Evolutionary conservation across 2,329 filamentous ascomycete species (phyloP).

Genomic region (Pestalotiopsis sp.): DNA sequence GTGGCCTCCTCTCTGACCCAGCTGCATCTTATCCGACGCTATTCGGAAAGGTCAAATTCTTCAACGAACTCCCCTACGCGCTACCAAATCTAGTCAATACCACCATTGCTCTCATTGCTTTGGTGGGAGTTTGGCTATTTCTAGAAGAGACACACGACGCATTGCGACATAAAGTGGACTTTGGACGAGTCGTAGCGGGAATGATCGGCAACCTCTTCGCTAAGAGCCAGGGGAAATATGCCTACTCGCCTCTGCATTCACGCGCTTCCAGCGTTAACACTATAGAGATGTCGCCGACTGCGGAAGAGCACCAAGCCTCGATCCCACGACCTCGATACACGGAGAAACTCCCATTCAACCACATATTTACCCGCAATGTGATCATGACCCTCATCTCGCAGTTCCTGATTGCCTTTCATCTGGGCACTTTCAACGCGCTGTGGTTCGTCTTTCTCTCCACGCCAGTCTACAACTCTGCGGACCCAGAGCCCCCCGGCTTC

Average conservation of each 20-base stretch:
- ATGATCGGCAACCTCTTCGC: conserved; percentile 35
- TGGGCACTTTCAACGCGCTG: conserved; percentile 76
- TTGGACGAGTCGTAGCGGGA: conserved; percentile 43
- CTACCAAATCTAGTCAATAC: conserved; percentile 57
- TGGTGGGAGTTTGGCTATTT: conserved; percentile 49
- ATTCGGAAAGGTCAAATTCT: conserved; percentile 50
- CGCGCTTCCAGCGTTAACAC: conserved; percentile 27
- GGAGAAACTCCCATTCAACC: conserved; percentile 52
- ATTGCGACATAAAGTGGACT: conserved; percentile 42
- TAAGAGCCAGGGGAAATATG: conserved; percentile 22
- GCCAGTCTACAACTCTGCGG: conserved; percentile 55
- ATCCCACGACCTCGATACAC: conserved; percentile 41
- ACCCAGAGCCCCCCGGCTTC: conserved; percentile 33
- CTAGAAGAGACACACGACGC: conserved; percentile 58
- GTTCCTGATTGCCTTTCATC: conserved; percentile 72
- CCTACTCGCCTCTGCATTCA: conserved; percentile 38
- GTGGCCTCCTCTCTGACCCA: conserved; percentile 49
- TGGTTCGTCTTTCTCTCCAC: conserved; percentile 80
- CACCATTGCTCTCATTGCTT: conserved; percentile 46
- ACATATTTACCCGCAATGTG: conserved; percentile 60
- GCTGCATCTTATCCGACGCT: conserved; percentile 43
- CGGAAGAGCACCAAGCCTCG: conserved; percentile 15
- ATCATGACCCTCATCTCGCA: conserved; percentile 61
- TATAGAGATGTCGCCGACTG: conserved; percentile 33
- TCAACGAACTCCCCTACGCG: conserved; percentile 55